These are phyloP conservation scores for Hypoxylon subgilvum DNA, from an alignment of 495 filamentous ascomycete species.

Conservation along the genomic window DNA sequence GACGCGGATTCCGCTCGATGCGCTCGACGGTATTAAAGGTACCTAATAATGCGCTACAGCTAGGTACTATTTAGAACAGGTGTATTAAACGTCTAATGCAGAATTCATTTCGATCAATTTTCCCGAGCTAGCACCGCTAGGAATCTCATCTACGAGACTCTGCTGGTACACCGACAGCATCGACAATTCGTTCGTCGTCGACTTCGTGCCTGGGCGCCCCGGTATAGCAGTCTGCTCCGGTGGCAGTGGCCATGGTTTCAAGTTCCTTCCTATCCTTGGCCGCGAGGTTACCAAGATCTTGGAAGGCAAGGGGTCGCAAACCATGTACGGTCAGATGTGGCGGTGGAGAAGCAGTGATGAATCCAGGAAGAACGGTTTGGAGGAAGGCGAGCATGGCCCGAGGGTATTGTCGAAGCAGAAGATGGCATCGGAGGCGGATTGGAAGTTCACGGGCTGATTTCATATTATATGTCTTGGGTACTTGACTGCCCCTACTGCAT, in stretches of 20 bases:
- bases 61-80: too few relatives aligned
- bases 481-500: too few relatives aligned
- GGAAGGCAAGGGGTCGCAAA: conserved; percentile 35
- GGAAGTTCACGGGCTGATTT: conserved; percentile 22
- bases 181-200: conserved; percentile 68
- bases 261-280: conserved; percentile 81
- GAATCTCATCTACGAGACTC: conserved; percentile 58
- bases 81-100: neutral
- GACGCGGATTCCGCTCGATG: conserved; percentile 46
- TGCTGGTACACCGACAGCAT: conserved; percentile 79
- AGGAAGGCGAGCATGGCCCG: conserved; percentile 44
- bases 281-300: conserved; percentile 66
- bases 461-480: too few relatives aligned
- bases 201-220: conserved; percentile 64
- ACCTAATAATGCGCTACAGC: too few relatives aligned
- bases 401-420: conserved; percentile 39
- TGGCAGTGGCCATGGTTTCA: conserved; percentile 78
- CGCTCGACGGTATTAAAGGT: conserved; percentile 40
- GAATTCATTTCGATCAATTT: conserved; percentile 41
- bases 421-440: conserved; percentile 42
- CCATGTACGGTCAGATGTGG: conserved; percentile 43
- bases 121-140: conserved; percentile 47
- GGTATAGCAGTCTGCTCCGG: conserved; percentile 76
- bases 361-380: conserved; percentile 37
- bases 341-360: conserved; percentile 34